Base-by-base conservation (phyloP, 177 flowering plant genomes). In the Telopea speciosissima region DNA sequence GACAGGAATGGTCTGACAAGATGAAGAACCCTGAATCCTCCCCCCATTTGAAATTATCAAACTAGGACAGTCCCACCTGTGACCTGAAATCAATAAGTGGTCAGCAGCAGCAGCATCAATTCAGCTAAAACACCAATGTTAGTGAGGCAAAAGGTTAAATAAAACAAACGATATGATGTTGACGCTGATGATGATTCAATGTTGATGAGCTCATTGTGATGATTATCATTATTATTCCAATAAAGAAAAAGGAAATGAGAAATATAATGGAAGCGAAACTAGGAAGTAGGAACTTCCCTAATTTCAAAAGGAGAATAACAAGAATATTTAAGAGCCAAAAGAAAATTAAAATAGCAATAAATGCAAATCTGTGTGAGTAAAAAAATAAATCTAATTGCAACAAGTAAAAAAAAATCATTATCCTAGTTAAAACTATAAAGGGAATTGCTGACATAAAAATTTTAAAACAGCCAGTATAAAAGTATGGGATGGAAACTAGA, bases 1-100 rank as follows among this genome's bases (percentile, higher is more conserved):
- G 94, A 76, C 40, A 89, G 86, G 71, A 88, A 89, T 8, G 88
- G 90, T 67, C 94, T 81, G 22, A 86, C 93, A 56, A 89, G 85
- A 80, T 89, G 93, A 58, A 89, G 81, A 67, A 88, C 91, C 72
- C 93, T 80, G 73, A 89, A 89, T 33, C 91, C 91, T 66, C 93
- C 88, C 49, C 89, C 79, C 90, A 87, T 87, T 40, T 71, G 80
- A 26, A 31, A 44, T 61, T 24, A 23, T 54, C 61, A 49, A 74
- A 31, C 67, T 73, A 73, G 66, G 19, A 22, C 61, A 70, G 63
- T 44, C 61, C 58, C 61, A 67, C 72, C 76, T 74, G 72, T 56
- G 28, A 25, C 33, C 65, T 52, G 8, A 24, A 36, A 68, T 52
- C 23, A 13, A 62, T 13, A 66, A 24, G 60, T 22, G 16, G 25